Percentiles rank a stretch among this genome's conserved stretches.
These are phyloP conservation scores for Lachnellula willkommii DNA, from an alignment of 2,329 filamentous ascomycete species.

Conservation along the genomic window DNA sequence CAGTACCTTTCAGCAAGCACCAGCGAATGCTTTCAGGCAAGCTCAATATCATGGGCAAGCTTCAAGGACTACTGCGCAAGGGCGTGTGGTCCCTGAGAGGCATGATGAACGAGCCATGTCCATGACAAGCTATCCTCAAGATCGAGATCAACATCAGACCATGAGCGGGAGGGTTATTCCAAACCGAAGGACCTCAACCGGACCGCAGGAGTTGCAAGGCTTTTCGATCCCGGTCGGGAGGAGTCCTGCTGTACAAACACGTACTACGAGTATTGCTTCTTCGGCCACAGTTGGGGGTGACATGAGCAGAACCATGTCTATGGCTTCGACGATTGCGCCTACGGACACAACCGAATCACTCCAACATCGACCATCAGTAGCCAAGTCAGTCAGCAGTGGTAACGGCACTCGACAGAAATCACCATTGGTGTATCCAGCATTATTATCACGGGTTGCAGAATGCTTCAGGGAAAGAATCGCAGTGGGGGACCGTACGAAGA, in stretches of 20 bases:
- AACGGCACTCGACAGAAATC: slow-evolving; percentile 43
- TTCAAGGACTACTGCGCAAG: slow-evolving; percentile 83
- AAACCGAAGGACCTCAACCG: slow-evolving; percentile 51
- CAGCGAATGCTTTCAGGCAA: slow-evolving; percentile 73
- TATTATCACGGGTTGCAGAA: slow-evolving; percentile 88
- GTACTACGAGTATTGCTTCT: slow-evolving; percentile 56
- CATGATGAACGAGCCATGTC: slow-evolving; percentile 95
- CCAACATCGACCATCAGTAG: slow-evolving; percentile 52
- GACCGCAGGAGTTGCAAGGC: slow-evolving; percentile 25
- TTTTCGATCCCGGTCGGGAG: slow-evolving; percentile 22
- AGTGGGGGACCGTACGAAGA: slow-evolving; percentile 85
- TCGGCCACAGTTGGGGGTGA: slow-evolving; percentile 32
- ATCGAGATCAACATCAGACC: slow-evolving; percentile 78
- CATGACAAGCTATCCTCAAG: slow-evolving; percentile 76
- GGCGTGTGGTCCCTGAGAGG: slow-evolving; percentile 83
- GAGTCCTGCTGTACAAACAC: slow-evolving; percentile 45
- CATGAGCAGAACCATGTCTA: slow-evolving; percentile 72
- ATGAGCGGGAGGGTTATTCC: slow-evolving; percentile 92
- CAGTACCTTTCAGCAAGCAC: slow-evolving; percentile 57
- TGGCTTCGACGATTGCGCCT: slow-evolving; percentile 76
- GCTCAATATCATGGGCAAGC: slow-evolving; percentile 62
- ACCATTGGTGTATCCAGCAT: slow-evolving; percentile 86
- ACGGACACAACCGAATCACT: slow-evolving; percentile 48
- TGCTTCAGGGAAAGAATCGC: slow-evolving; percentile 87
- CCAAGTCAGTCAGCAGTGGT: slow-evolving; percentile 32